These are phyloP conservation scores for Wickerhamiella azyma DNA, from an alignment of 805 yeast genomes.

Conservation along the genomic window DNA sequence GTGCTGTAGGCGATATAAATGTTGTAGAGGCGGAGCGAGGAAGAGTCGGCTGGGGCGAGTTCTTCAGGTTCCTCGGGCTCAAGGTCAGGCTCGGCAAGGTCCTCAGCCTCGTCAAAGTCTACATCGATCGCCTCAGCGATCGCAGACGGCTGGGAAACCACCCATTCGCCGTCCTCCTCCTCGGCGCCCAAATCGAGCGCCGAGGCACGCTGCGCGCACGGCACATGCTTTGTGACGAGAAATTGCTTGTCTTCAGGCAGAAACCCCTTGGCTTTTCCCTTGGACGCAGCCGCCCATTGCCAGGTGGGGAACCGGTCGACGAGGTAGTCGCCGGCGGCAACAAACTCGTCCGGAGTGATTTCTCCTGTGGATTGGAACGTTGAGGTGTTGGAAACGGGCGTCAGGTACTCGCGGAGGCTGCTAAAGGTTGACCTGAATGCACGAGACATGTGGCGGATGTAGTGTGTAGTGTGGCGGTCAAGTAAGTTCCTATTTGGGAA, in stretches of 20 bases:
- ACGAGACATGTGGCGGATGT: conserved; percentile 4
- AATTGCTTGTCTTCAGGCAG: conserved; percentile 80
- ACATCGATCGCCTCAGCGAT: conserved; percentile 19
- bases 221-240: conserved; percentile 79
- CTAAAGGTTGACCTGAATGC: conserved; percentile 62
- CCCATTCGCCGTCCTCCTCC: conserved; percentile 32
- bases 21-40: conserved; percentile 44
- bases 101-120: conserved; percentile 19
- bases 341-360: conserved; percentile 91
- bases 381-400: conserved; percentile 80
- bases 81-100: conserved; percentile 29
- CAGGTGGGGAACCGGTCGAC: conserved; percentile 91
- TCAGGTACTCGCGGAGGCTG: conserved; percentile 76
- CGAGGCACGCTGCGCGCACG: conserved; percentile 61
- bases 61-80: conserved; percentile 25
- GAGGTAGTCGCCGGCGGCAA: conserved; percentile 83
- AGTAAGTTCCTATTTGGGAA: neutral
- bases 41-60: conserved; percentile 2
- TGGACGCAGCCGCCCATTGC: conserved; percentile 65
- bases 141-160: conserved; percentile 12
- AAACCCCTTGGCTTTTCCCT: conserved; percentile 45
- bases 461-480: neutral
- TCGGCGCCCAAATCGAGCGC: conserved; percentile 30
- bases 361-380: conserved; percentile 80
- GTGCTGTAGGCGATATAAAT: conserved; percentile 86